These are phyloP conservation scores for Mycena capillaripes DNA, from an alignment of 768 basidiomycete genomes.

Conservation along the genomic window DNA sequence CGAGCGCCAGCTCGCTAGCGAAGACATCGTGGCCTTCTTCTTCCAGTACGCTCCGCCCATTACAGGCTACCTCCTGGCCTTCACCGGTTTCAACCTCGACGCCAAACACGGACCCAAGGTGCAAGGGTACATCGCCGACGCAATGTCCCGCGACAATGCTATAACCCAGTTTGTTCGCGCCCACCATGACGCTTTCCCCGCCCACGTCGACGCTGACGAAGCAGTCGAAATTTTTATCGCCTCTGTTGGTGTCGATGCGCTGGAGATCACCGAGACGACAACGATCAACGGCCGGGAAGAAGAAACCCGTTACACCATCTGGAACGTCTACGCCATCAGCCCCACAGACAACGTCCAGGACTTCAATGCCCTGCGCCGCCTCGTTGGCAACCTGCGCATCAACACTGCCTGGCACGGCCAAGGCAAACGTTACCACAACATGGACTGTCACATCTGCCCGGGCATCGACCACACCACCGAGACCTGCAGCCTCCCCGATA, in stretches of 20 bases:
- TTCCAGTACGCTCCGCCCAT: neutral
- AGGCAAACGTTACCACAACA: neutral
- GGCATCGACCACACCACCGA: slow-evolving; percentile 17
- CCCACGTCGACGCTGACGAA: neutral
- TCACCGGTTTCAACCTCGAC: neutral
- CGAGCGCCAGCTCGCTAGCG: neutral
- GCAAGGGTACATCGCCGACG: neutral
- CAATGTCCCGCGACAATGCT: neutral
- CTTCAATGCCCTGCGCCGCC: neutral
- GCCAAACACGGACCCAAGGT: neutral
- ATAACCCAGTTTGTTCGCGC: neutral
- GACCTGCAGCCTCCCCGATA: slow-evolving; percentile 1
- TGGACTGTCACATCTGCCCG: slow-evolving; percentile 14
- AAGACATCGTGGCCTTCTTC: neutral
- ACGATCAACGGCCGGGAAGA: too few species aligned
- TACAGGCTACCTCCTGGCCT: neutral
- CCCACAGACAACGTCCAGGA: neutral
- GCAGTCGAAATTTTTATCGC: neutral
- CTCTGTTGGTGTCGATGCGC: too few species aligned
- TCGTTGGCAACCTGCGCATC: neutral
- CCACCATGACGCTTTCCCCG: neutral
- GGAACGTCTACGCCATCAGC: neutral
- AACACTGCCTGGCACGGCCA: neutral
- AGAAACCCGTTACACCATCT: neutral
- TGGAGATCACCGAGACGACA: too few species aligned